Percentiles rank a stretch among this genome's conserved stretches.
These are phyloP conservation scores for Sclerotiophoma versabilis DNA, from an alignment of 2,329 filamentous ascomycete genomes.

Conservation along the genomic window DNA sequence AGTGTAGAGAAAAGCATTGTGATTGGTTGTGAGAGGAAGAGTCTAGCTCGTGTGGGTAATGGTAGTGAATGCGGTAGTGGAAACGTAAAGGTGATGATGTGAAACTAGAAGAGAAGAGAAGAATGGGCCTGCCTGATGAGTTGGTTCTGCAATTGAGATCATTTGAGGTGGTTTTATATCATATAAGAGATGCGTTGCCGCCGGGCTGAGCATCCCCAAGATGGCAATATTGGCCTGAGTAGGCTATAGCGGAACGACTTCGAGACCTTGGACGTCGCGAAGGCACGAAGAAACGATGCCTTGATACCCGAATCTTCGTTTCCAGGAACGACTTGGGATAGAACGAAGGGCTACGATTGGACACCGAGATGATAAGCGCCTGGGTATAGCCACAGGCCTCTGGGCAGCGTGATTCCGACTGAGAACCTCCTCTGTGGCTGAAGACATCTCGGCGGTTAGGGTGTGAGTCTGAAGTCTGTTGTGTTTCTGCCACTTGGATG, in stretches of 20 bases:
- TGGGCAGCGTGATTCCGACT: slow-evolving; percentile 15
- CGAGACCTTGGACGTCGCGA: slow-evolving; percentile 46
- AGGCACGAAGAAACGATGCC: slow-evolving; percentile 35
- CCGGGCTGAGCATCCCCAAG: slow-evolving; percentile 22
- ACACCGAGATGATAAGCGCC: slow-evolving; percentile 24
- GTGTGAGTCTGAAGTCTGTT: slow-evolving; percentile 17
- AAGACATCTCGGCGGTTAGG: slow-evolving; percentile 21
- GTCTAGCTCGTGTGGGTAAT: slow-evolving; percentile 43
- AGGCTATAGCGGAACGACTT: slow-evolving; percentile 43
- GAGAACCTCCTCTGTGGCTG: slow-evolving; percentile 33
- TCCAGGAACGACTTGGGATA: slow-evolving; percentile 22
- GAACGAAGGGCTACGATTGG: slow-evolving; percentile 35
- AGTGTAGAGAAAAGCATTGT: slow-evolving; percentile 51
- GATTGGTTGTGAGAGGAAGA: slow-evolving; percentile 37
- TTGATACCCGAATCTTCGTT: slow-evolving; percentile 21
- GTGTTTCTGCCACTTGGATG: slow-evolving; percentile 44
- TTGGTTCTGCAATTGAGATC: slow-evolving; percentile 36
- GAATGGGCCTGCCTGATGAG: slow-evolving; percentile 48
- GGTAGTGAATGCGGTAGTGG: slow-evolving; percentile 9
- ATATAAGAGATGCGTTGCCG: slow-evolving; percentile 36
- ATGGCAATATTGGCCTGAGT: slow-evolving; percentile 34
- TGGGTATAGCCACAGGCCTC: slow-evolving; percentile 33
- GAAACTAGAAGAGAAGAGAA: slow-evolving; percentile 42
- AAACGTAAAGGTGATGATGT: slow-evolving; percentile 32
- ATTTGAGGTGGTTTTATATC: slow-evolving; percentile 49